These are phyloP conservation scores for Trichoderma semiorbis DNA, from an alignment of 2,329 filamentous ascomycete species.

Conservation along the genomic window DNA sequence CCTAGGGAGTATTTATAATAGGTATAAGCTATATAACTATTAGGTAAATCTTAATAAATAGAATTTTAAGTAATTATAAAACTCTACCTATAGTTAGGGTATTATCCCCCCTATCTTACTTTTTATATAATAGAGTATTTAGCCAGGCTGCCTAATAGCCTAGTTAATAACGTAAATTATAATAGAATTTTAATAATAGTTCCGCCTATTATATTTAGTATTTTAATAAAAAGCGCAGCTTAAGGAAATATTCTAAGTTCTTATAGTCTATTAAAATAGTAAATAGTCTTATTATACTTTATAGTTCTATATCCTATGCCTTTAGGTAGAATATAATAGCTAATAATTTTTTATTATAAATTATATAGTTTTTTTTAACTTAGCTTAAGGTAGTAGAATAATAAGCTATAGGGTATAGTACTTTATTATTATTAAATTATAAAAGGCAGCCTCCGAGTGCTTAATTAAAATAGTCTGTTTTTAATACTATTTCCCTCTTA, in stretches of 20 bases:
- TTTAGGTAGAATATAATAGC: background rate
- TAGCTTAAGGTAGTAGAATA: background rate
- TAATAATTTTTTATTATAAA: slow-evolving; percentile 1
- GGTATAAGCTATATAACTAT: background rate
- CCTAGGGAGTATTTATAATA: too few relatives aligned
- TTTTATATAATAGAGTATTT: background rate
- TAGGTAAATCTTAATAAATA: background rate
- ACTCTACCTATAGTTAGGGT: background rate
- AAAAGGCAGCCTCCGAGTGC: background rate
- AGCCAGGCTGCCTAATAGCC: background rate
- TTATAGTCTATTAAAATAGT: background rate
- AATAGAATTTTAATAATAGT: background rate
- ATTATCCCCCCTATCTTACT: background rate
- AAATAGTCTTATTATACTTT: background rate
- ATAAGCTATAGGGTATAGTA: too few relatives aligned
- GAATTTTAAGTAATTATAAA: background rate
- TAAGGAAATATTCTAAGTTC: background rate
- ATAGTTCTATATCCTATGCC: background rate
- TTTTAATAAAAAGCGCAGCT: background rate
- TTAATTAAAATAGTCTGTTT: background rate
- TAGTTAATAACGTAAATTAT: background rate
- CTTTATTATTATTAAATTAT: background rate
- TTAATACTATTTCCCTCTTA: background rate
- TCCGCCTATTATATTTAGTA: background rate
- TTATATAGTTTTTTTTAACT: background rate